Base-by-base conservation (phyloP, 805 yeast species). In the Suhomyces sp. region DNA sequence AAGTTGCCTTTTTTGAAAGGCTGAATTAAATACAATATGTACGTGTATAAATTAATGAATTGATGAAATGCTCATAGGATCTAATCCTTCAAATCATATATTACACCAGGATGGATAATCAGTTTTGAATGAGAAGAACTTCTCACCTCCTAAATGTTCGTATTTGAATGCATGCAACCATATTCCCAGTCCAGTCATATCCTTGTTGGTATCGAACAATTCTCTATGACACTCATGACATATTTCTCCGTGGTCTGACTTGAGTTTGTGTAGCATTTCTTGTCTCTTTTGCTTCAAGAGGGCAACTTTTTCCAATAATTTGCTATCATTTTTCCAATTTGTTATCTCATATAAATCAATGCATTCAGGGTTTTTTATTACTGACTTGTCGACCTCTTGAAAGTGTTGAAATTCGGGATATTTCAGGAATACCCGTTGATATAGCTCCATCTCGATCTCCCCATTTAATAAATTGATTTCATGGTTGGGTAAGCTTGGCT, bases 101-200 rank as follows among this genome's bases (percentile, higher is more conserved):
- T 50, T 20, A 8, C 65, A 54, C 84, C 85, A 79, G 0, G 29
- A 21, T 0, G 85, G 85, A 13, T 53, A 35, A 1, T 47, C 51
- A 0, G 81, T 69, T 36, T 67, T 56, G 42, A 65, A 78, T 6
- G 47, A 44, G 54, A 72, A 58, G 2, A 46, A 40, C 14, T 16
- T n/a, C 14, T 60, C 58, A 16, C 49, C 50, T 4, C 25, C 31
- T n/a, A 33, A 18, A 31, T 44, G 44, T 28, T 38, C 32, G 40
- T 76, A 72, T 22, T 54, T 53, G 25, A 46, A 56, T 2, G 81
- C 74, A 56, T 77, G 81, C 35, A 77, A 55, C 63, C 68, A 76
- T 20, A 77, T 58, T 8, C 54, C 52, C 43, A 54, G 47, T 13
- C 56, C 57, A 4, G 56, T 46, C 11, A 49, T 43, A 16, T 53